Evolutionary conservation across 2,329 filamentous ascomycete species (phyloP), one percentile per base, ranked within the genome.

Genomic region (Botrytis squamosa): DNA sequence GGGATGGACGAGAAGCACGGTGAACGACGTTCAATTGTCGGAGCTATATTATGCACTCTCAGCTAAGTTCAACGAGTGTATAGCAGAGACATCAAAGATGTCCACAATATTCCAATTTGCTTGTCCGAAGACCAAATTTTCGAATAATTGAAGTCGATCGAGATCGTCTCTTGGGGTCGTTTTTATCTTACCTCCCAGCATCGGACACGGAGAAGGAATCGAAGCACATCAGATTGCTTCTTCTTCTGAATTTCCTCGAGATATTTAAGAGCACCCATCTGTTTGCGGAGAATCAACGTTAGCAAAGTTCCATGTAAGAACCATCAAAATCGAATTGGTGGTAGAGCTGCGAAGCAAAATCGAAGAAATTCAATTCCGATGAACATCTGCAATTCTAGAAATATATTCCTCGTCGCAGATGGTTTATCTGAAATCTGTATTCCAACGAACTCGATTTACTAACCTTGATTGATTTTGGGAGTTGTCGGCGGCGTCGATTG

Each of bases 181-280:
- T 82, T 89, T 68, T 73, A 73, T 90, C 90, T 88, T 90, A 95
- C 95, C 93, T 99, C 96, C 96, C 96, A 99, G 95, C 96, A 99
- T 89, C 96, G 95, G 85, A 97, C 94, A 86, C 94, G 95, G 87
- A 98, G 94, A 88, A 99, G 92, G 91, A 99, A 99, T 89, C 95
- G 95, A 89, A 98, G 93, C 85, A 99, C 93, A 91, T 99, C 96
- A 86, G 94, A 97, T 92, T 99, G 96, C 94, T 99, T 99, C 94
- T 97, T 98, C 94, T 99, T 98, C 88, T 98, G 94, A 89, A 99
- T 93, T 91, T 99, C 96, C 92, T 99, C 97, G 88, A 99, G 94
- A 90, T 97, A 99, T 90, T 99, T 99, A 87, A 98, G 94, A 90
- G 95, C 95, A 93, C 96, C 96, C 96, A 80, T 80, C 74, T 76